Evolutionary conservation across 805 yeast species (phyloP).

Genomic region (Peterozyma toletana): DNA sequence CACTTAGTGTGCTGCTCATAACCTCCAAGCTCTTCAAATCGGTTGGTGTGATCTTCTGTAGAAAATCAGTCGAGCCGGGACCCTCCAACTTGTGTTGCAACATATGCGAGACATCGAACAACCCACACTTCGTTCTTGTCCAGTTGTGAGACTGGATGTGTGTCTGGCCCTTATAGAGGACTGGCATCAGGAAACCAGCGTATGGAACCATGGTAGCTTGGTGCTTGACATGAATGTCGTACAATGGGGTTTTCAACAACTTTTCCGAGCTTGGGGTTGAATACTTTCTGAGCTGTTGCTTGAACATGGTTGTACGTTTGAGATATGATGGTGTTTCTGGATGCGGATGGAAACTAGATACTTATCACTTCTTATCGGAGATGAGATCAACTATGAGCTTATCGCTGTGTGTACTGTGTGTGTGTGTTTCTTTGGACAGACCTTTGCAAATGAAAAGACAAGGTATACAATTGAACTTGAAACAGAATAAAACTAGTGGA

Average conservation of each 20-base stretch:
- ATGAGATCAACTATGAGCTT: too few relatives aligned
- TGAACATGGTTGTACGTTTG: background rate
- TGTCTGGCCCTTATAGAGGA: conserved; percentile 72
- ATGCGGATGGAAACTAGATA: too few relatives aligned
- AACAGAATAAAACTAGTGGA: too few relatives aligned
- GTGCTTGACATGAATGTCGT: conserved; percentile 66
- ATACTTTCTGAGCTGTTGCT: conserved; percentile 8
- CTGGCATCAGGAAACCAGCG: conserved; percentile 97
- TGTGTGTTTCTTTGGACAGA: too few relatives aligned
- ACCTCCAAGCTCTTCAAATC: conserved; percentile 55
- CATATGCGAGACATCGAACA: conserved; percentile 98
- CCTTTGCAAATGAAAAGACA: too few relatives aligned
- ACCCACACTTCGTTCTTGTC: conserved; percentile 83
- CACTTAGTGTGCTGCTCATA: conserved; percentile 68
- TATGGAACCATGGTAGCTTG: conserved; percentile 93
- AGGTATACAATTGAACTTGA: too few relatives aligned
- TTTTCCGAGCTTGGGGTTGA: conserved; percentile 22
- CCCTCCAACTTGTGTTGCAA: conserved; percentile 82
- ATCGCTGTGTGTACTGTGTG: too few relatives aligned
- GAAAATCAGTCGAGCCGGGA: conserved; percentile 52
- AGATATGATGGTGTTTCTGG: too few relatives aligned
- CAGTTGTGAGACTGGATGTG: conserved; percentile 93
- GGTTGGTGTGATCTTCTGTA: conserved; percentile 83
- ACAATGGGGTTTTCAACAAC: conserved; percentile 63
- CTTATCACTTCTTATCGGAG: too few relatives aligned